Evolutionary conservation across 2,329 filamentous ascomycete genomes (phyloP).

Genomic region (Hansfordia pulvinata): DNA sequence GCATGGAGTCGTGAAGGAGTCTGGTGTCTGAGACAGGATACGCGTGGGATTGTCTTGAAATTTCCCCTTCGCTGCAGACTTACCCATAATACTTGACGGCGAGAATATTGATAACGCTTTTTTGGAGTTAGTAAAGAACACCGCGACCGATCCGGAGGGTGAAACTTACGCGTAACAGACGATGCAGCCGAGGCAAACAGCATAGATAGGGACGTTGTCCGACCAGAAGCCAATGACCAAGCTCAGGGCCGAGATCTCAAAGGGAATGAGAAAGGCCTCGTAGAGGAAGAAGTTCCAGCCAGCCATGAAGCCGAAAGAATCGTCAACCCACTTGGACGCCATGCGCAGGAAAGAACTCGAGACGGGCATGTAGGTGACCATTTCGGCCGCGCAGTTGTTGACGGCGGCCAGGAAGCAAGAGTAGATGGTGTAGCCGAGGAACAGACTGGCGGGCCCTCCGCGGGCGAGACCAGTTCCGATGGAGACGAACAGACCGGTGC

Average conservation of each 20-base stretch:
- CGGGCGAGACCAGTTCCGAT: constrained; percentile 41
- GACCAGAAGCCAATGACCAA: constrained; percentile 31
- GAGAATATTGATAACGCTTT: too few relatives aligned
- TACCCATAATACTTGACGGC: too few relatives aligned
- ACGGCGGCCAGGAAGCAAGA: constrained; percentile 41
- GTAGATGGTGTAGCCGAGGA: constrained; percentile 46
- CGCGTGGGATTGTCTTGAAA: too few relatives aligned
- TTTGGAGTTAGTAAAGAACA: too few relatives aligned
- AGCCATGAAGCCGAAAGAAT: constrained; percentile 45
- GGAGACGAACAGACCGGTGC: constrained; percentile 45
- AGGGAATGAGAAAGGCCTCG: constrained; percentile 25
- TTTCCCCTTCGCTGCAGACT: too few relatives aligned
- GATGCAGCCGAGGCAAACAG: constrained; percentile 26
- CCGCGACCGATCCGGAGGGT: too few relatives aligned
- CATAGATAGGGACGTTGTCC: constrained; percentile 27
- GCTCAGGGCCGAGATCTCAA: constrained; percentile 25
- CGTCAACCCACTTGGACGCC: constrained; percentile 52
- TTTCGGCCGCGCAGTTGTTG: constrained; percentile 54
- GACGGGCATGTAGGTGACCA: constrained; percentile 49
- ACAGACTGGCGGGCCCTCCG: constrained; percentile 35
- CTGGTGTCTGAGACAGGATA: too few relatives aligned
- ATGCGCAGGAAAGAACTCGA: constrained; percentile 51
- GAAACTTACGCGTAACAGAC: constrained; percentile 24
- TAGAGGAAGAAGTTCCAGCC: constrained; percentile 30
- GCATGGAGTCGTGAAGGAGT: too few relatives aligned